Conservation (phyloP, 2,329 filamentous ascomycete genomes). For the Hypoxylon sp. region DNA sequence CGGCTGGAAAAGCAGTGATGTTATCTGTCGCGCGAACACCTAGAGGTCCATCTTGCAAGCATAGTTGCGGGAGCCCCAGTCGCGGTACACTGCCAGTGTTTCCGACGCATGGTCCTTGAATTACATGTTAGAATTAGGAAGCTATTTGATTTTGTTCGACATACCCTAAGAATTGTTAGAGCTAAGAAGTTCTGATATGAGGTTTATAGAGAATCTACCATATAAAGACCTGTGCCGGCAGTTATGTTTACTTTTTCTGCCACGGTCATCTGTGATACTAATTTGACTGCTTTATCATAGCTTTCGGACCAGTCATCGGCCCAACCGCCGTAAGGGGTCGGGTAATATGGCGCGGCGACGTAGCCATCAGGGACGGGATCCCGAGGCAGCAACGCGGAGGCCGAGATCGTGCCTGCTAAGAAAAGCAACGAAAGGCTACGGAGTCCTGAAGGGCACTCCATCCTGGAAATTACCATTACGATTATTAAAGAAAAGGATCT, state of each 20-base stretch:
- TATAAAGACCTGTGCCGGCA: slow-evolving; percentile 76
- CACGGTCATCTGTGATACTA: slow-evolving; percentile 82
- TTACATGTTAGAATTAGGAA: slow-evolving; percentile 23
- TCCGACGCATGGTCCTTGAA: slow-evolving; percentile 74
- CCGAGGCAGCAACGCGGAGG: slow-evolving; percentile 43
- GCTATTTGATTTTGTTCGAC: slow-evolving; percentile 4
- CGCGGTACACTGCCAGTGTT: slow-evolving; percentile 80
- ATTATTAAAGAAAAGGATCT: slow-evolving; percentile 16
- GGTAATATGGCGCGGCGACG: slow-evolving; percentile 75
- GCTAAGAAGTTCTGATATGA: slow-evolving; percentile 29
- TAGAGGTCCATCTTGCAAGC: slow-evolving; percentile 77
- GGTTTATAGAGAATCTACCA: slow-evolving; percentile 64
- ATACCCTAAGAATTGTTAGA: slow-evolving; percentile 36
- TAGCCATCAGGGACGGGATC: slow-evolving; percentile 54
- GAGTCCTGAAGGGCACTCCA: slow-evolving; percentile 45
- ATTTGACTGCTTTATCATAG: slow-evolving; percentile 75
- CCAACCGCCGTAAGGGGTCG: slow-evolving; percentile 80
- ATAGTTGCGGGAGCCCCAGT: slow-evolving; percentile 79
- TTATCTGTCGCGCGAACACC: slow-evolving; percentile 81
- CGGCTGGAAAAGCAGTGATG: slow-evolving; percentile 81
- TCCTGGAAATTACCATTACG: slow-evolving; percentile 47
- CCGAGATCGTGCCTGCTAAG: slow-evolving; percentile 37
- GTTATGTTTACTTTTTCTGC: slow-evolving; percentile 86
- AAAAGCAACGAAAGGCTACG: slow-evolving; percentile 46
- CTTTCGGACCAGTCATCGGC: slow-evolving; percentile 74